Evolutionary conservation across 177 flowering plant genomes (phyloP).

Genomic region (Vitis hybrid): DNA sequence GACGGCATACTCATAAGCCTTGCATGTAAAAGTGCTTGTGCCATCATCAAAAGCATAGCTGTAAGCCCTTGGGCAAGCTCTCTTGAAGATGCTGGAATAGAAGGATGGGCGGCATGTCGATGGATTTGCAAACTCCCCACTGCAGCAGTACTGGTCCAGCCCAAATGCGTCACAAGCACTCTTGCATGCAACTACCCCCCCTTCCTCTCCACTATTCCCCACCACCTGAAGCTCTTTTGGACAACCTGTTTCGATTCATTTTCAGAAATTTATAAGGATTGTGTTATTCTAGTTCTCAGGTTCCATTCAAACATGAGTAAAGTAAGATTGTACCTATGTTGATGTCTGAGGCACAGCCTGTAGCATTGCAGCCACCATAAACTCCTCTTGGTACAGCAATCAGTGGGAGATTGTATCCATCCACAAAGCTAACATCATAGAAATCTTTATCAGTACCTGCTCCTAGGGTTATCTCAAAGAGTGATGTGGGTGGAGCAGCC

Average conservation of each 20-base stretch:
- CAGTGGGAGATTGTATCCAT: conserved; percentile 80
- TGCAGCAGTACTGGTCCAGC: conserved; percentile 76
- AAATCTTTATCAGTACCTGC: conserved; percentile 50
- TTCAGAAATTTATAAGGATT: not conserved
- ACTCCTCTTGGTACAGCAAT: conserved; percentile 51
- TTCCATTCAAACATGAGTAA: not conserved
- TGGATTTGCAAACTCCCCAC: conserved; percentile 76
- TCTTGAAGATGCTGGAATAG: conserved; percentile 72
- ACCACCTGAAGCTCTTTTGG: conserved; percentile 83
- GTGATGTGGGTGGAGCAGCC: conserved; percentile 73
- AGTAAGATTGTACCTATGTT: conserved; percentile 51
- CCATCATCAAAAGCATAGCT: conserved; percentile 93
- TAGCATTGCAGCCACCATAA: conserved; percentile 56
- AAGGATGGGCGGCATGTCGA: conserved; percentile 65
- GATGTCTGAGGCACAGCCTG: conserved; percentile 70
- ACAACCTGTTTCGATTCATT: conserved; percentile 45
- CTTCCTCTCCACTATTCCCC: conserved; percentile 31
- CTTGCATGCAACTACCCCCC: conserved; percentile 67
- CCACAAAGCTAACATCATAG: conserved; percentile 88
- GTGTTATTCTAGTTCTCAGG: not conserved
- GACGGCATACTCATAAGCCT: conserved; percentile 60
- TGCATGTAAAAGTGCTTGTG: conserved; percentile 88
- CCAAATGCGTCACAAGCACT: conserved; percentile 89
- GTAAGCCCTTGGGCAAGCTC: conserved; percentile 83
- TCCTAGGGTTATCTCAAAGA: conserved; percentile 88